phyloP scores from a whole-genome alignment of 2,329 filamentous ascomycete species.

The Camptophora hylomeconis region DNA sequence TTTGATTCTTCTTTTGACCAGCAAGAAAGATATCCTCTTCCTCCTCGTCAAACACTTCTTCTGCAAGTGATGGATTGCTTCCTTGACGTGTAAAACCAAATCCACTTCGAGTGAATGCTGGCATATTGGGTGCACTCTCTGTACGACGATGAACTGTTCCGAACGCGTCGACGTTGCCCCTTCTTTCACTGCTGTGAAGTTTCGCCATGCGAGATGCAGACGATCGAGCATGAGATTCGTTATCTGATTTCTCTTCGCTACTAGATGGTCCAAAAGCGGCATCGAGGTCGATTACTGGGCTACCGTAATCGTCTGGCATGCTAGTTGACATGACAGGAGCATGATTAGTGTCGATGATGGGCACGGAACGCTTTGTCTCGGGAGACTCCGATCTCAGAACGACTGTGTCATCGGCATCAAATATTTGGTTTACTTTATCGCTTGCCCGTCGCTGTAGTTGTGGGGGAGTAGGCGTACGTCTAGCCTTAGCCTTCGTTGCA shows the following conservation, averaged over 20 bases:
- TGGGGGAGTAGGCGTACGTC: slow-evolving; percentile 30
- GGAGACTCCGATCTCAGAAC: slow-evolving; percentile 29
- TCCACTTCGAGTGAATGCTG: slow-evolving; percentile 31
- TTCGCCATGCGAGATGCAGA: slow-evolving; percentile 26
- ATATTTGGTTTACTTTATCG: slow-evolving; percentile 32
- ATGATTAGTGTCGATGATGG: slow-evolving; percentile 1
- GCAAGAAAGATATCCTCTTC: slow-evolving; percentile 37
- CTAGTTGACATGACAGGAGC: slow-evolving; percentile 1
- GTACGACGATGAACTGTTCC: slow-evolving; percentile 29
- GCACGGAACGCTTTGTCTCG: slow-evolving; percentile 8
- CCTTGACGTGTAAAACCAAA: slow-evolving; percentile 26
- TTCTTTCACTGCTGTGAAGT: slow-evolving; percentile 39
- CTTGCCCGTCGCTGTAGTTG: slow-evolving; percentile 25
- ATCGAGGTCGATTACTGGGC: slow-evolving; percentile 83
- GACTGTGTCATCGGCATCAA: slow-evolving; percentile 37
- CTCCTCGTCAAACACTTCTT: slow-evolving; percentile 38
- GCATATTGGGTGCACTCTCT: slow-evolving; percentile 37
- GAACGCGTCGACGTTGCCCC: slow-evolving; percentile 22
- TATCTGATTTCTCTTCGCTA: slow-evolving; percentile 40
- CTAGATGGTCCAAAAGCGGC: slow-evolving; percentile 88
- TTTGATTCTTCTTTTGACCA: slow-evolving; percentile 18
- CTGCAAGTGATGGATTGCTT: slow-evolving; percentile 26
- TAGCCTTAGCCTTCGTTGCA: slow-evolving; percentile 28
- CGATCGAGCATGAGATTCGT: slow-evolving; percentile 10
- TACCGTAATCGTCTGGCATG: slow-evolving; percentile 50